A percentile compares a stretch with the other conserved stretches of the same genome.
Conservation (phyloP, 805 yeast species). For the Kluyveromyces aestuarii region DNA sequence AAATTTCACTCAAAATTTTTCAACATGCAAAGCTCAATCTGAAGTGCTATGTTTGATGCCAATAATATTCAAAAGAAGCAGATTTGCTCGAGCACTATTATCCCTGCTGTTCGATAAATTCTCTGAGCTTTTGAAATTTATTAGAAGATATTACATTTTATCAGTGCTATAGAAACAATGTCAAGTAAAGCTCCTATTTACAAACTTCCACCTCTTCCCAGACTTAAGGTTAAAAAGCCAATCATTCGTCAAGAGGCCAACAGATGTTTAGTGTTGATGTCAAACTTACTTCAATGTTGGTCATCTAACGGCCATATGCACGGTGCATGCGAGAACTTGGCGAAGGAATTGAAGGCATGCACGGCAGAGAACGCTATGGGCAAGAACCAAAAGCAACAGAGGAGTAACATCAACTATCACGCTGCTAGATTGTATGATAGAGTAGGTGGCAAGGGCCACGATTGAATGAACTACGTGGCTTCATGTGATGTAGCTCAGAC, state of each 20-base stretch:
- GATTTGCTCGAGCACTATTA: neutral
- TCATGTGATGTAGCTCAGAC: neutral
- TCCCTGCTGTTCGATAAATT: neutral
- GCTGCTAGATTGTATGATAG: conserved; percentile 42
- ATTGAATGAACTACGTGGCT: conserved; percentile 7
- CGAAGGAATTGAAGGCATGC: conserved; percentile 63
- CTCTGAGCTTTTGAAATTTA: no score
- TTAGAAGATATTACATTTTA: no score
- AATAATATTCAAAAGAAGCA: neutral
- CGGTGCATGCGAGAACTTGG: conserved; percentile 53
- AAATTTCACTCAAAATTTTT: neutral
- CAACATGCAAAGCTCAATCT: neutral
- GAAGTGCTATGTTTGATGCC: no score
- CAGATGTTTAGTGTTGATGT: conserved; percentile 74
- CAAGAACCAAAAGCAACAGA: conserved; percentile 17
- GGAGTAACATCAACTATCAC: conserved; percentile 43
- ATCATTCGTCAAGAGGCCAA: conserved; percentile 48
- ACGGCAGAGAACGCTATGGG: conserved; percentile 38
- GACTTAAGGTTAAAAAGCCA: conserved; percentile 61
- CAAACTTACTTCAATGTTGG: conserved; percentile 88
- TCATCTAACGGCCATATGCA: conserved; percentile 88
- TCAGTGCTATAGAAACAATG: conserved; percentile 7
- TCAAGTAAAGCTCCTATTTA: conserved; percentile 32
- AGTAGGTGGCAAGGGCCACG: conserved; percentile 40
- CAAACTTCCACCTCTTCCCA: conserved; percentile 63